Evolutionary conservation across 2,329 filamentous ascomycete species (phyloP), one percentile per base, ranked within the genome.

Genomic region (Colletotrichum siamense): DNA sequence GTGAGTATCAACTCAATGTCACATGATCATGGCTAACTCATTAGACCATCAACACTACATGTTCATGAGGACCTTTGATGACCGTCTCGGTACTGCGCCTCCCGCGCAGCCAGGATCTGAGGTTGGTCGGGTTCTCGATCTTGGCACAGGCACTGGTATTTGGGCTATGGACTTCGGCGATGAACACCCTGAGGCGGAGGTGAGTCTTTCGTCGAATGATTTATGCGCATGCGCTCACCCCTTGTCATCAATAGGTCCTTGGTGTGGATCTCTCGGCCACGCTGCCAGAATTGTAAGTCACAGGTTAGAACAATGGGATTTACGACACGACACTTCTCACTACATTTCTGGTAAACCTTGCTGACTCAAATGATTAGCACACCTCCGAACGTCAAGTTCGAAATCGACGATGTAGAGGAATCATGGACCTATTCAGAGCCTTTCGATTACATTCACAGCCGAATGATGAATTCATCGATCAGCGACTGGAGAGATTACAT

Each of bases 361-460:
- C n/a, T n/a, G n/a, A n/a, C n/a, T n/a, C n/a, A n/a, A n/a, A n/a
- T n/a, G n/a, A n/a, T n/a, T n/a, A n/a, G 85, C 79, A 81, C 88
- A n/a, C 85, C 85, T 0, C 83, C 83, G 0, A 87, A 86, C 72
- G 78, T 85, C 3, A 78, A 80, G 18, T 87, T 87, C 64, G 81
- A 85, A 74, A 81, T 88, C 70, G 86, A 87, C 65, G 84, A 87
- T 67, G 30, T 82, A 4, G 79, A 83, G 67, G 68, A 80, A 24
- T 76, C 78, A 10, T 81, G 79, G 80, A 79, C 79, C 5, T 82
- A 77, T 72, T 77, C 78, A 2, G 79, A 80, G 22, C 86, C 87
- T 3, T 91, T 91, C 80, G 91, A 93, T 81, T 90, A 89, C 79
- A 90, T 93, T 78, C 91, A 92, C 81, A 89, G 89, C 7, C 88